Base-by-base conservation (phyloP, 2,329 filamentous ascomycete genomes). In the Thielaviopsis ethacetica region DNA sequence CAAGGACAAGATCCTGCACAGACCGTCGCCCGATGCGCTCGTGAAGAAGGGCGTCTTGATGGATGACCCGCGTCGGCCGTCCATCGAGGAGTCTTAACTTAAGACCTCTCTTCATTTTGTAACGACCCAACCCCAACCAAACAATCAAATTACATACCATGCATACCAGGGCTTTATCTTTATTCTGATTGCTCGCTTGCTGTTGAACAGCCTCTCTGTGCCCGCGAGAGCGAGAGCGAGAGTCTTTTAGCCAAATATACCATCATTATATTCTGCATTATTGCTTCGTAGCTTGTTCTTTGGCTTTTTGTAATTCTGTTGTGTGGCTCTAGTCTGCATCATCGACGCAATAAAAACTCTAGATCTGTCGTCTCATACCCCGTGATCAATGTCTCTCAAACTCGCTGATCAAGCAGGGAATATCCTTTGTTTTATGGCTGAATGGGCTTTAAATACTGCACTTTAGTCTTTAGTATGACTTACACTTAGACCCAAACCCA, bases 1-100 rank as follows among this genome's bases (percentile, higher is more conserved):
- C 62, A 93, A 95, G 71, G 89, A 94, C 67, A 91, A 91, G 70
- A 82, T 96, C 63, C 80, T 85, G 67, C 79, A 85, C 65, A 80
- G 91, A 21, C 91, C 91, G 1, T 77, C 80, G 41, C 85, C 87
- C 12, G 87, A 90, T 64, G 78, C 85, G 56, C 75, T 95, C 63
- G 76, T 95, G 60, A 83, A 86, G 66, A 83, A 86, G 65, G 90
- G 90, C 5, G 88, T 96, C 59, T 73, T 96, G 63, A 82, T 80
- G 61, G 80, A 85, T 64, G 82, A 86, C 65, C 81, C 81, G 1
- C 77, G 81, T 59, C 74, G 73, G n/a, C 69, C 76, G 3, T 76
- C 79, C 27, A 74, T 53, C 22, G 56, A 58, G 13, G 56, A 58
- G 38, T 7, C 38, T 44, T 44, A 44, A 44, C 12, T 34, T 17